A percentile compares a stretch with the other conserved stretches of the same genome.
phyloP scores from a whole-genome alignment of 306 rosid genomes.

The Malus asiatica region DNA sequence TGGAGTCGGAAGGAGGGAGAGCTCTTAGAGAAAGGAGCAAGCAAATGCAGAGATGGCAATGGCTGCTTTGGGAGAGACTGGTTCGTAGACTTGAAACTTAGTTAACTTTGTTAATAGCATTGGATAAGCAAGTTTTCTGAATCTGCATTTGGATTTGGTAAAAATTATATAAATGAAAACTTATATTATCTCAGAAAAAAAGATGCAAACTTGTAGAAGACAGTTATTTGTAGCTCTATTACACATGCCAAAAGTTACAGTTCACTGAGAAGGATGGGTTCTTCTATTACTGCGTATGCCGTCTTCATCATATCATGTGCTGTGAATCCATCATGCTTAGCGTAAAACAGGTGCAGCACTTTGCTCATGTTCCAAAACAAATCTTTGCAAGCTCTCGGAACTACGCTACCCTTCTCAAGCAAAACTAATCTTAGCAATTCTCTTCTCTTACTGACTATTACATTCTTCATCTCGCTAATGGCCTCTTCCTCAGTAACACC shows the following conservation, averaged over 20 bases:
- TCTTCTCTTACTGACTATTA: slow-evolving; percentile 32
- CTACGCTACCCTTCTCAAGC: slow-evolving; percentile 39
- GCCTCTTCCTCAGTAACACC: slow-evolving; percentile 40
- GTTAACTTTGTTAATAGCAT: neutral
- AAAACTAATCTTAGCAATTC: slow-evolving; percentile 60
- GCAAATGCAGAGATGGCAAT: slow-evolving; percentile 3
- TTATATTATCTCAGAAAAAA: too few relatives aligned
- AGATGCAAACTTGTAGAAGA: neutral
- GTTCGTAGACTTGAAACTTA: too few relatives aligned
- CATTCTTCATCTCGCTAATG: slow-evolving; percentile 28
- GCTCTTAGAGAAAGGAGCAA: slow-evolving; percentile 10
- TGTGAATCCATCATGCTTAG: slow-evolving; percentile 72
- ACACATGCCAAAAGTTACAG: neutral
- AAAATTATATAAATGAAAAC: too few relatives aligned
- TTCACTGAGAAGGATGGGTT: slow-evolving; percentile 41
- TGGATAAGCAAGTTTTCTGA: neutral
- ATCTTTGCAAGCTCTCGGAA: slow-evolving; percentile 84
- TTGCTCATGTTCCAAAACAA: slow-evolving; percentile 75
- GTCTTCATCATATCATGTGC: slow-evolving; percentile 43
- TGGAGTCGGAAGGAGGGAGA: slow-evolving; percentile 22
- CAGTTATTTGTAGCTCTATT: too few relatives aligned
- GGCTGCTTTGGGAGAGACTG: too few relatives aligned
- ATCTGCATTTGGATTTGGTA: neutral
- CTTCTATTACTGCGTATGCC: slow-evolving; percentile 38
- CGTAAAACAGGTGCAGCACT: slow-evolving; percentile 57